Base-by-base conservation (phyloP, 2,329 filamentous ascomycete species). In the Apiospora phragmitis region DNA sequence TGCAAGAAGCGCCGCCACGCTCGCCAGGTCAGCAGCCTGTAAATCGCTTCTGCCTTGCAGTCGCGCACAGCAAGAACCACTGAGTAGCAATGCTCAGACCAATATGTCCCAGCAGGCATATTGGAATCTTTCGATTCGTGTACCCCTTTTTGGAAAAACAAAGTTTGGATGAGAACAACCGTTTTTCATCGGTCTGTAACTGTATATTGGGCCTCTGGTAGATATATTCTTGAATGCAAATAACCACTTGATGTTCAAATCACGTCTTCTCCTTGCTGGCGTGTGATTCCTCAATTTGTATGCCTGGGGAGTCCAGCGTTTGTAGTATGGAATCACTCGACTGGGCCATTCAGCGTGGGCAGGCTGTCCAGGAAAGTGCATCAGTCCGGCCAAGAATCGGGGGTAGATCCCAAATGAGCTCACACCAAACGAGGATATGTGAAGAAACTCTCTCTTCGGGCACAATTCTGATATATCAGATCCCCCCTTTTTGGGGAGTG, bases 1-100 rank as follows among this genome's bases (percentile, higher is more conserved):
- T 38, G 47, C 43, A 51, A 38, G 26, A 71, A 71, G 70, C 68
- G 73, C 45, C 70, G 71, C 49, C 72, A 73, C 67, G 72, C 73
- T n/a, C 73, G 73, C 65, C 51, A 73, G 66, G 38, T 70, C 67
- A 59, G 43, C 18, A 16, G 71, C 65, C 42, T 70, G 42, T 70
- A 73, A 71, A 47, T n/a, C 24, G 9, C 41, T 3, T 14, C 38
- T 41, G 35, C 21, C 21, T 32, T 32, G 16, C 4, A n/a, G 14
- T 16, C 12, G 42, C 43, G 7, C 43, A 21, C 1, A 2, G 1
- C 7, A 47, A 18, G 8, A 59, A 21, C 16, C 16, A 7, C 12
- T 11, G 51, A 59, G 51, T 29, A 59, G 51, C 16, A n/a, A 59
- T 35, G 51, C 51, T 59, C 29, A 16, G 35, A 1, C 18, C 14